Evolutionary conservation across 805 yeast species (phyloP).

Genomic region (Monosporozyma solicola): DNA sequence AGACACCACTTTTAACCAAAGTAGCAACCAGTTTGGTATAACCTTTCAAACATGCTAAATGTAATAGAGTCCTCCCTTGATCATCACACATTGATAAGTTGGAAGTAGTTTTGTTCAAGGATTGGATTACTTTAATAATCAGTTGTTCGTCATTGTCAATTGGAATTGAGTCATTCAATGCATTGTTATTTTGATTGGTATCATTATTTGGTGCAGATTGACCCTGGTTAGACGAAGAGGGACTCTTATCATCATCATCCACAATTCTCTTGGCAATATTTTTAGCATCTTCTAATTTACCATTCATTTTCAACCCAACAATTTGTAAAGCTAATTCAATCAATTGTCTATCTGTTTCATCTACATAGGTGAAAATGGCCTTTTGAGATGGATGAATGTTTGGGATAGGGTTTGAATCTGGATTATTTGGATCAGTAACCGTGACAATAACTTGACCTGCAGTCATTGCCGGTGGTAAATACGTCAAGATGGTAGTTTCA

Average conservation of each 20-base stretch:
- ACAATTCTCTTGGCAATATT: slow-evolving; percentile 88
- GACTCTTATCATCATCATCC: slow-evolving; percentile 35
- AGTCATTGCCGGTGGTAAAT: slow-evolving; percentile 80
- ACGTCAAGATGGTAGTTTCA: slow-evolving; percentile 85
- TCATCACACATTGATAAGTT: slow-evolving; percentile 74
- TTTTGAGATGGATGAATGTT: slow-evolving; percentile 21
- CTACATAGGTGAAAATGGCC: slow-evolving; percentile 75
- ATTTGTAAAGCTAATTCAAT: slow-evolving; percentile 93
- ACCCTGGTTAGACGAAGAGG: slow-evolving; percentile 1
- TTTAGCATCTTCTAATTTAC: slow-evolving; percentile 87
- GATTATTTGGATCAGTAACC: slow-evolving; percentile 44
- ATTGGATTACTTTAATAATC: slow-evolving; percentile 45
- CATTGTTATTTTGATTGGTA: background rate
- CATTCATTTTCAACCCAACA: slow-evolving; percentile 95
- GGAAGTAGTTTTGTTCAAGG: slow-evolving; percentile 56
- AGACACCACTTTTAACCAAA: slow-evolving; percentile 56
- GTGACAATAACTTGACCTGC: slow-evolving; percentile 90
- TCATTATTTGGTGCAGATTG: background rate
- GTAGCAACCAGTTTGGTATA: slow-evolving; percentile 52
- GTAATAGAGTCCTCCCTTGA: slow-evolving; percentile 84
- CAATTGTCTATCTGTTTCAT: slow-evolving; percentile 90
- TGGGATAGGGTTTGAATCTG: background rate
- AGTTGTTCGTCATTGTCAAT: slow-evolving; percentile 31
- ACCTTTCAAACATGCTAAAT: slow-evolving; percentile 73
- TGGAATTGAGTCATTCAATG: slow-evolving; percentile 4